Evolutionary conservation across 2,329 filamentous ascomycete genomes (phyloP).

Genomic region (Verticillium klebahnii): DNA sequence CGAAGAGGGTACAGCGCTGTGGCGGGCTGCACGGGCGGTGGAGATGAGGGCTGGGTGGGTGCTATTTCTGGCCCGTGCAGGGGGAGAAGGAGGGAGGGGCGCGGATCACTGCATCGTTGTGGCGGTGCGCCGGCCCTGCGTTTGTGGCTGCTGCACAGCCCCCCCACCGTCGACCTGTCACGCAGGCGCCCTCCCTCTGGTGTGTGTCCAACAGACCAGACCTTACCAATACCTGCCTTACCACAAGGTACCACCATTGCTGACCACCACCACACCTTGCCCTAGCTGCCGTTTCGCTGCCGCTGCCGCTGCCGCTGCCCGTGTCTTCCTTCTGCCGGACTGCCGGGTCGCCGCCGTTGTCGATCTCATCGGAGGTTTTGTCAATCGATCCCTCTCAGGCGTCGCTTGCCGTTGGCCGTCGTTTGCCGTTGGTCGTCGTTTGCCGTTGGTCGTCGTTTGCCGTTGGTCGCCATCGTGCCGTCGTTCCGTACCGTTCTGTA

Average conservation of each 20-base stretch:
- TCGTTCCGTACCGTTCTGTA: neutral
- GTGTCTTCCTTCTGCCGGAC: neutral
- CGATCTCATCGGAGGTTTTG: neutral
- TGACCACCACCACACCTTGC: neutral
- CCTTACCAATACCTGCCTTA: too few species aligned
- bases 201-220: too few species aligned
- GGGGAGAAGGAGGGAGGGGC: neutral
- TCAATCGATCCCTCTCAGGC: neutral
- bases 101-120: neutral
- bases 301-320: neutral
- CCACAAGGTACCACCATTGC: too few species aligned
- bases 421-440: neutral
- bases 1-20: neutral
- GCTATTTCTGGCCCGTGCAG: neutral
- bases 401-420: neutral
- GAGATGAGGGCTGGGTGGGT: neutral
- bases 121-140: neutral
- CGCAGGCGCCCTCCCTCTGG: too few species aligned
- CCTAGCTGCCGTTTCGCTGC: neutral
- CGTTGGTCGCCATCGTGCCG: too few species aligned
- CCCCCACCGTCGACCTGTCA: too few species aligned
- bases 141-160: neutral
- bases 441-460: neutral
- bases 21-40: neutral
- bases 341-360: neutral